These are phyloP conservation scores for Handroanthus guayacan DNA, from an alignment of 257 asterid genomes.

Conservation along the genomic window DNA sequence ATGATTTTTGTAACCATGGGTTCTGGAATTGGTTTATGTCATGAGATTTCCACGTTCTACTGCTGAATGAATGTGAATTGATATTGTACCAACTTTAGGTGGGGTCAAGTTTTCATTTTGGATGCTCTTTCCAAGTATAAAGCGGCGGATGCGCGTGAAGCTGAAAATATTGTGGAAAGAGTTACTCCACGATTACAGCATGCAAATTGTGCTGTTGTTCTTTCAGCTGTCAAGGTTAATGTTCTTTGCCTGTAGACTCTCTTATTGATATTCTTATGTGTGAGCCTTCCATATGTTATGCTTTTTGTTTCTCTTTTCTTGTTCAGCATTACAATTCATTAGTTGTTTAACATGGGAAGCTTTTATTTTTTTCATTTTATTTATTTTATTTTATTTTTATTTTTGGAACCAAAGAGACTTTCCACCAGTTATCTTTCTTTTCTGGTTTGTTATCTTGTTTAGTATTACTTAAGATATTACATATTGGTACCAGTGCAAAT, in stretches of 20 bases:
- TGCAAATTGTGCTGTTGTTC: constrained; percentile 99
- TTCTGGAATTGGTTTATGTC: constrained; percentile 17
- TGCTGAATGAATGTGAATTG: constrained; percentile 30
- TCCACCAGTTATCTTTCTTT: neutral
- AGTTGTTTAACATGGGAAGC: constrained; percentile 13
- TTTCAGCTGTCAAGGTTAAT: constrained; percentile 95
- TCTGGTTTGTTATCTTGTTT: constrained; percentile 15
- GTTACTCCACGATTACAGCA: constrained; percentile 98
- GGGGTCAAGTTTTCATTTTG: constrained; percentile 99
- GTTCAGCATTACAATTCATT: neutral
- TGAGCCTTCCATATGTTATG: constrained; percentile 21
- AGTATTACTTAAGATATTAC: neutral
- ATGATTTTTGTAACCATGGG: constrained; percentile 3
- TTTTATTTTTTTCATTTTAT: constrained; percentile 13
- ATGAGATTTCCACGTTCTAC: constrained; percentile 15
- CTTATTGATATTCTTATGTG: constrained; percentile 12
- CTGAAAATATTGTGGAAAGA: constrained; percentile 96
- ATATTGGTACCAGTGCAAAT: neutral
- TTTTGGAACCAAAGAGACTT: constrained; percentile 26
- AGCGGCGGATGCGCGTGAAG: constrained; percentile 97
- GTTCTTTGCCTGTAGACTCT: constrained; percentile 33
- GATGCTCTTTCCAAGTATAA: constrained; percentile 98
- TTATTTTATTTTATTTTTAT: constrained; percentile 3
- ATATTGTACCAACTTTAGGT: constrained; percentile 56
- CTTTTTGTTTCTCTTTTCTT: neutral